Base-by-base conservation (phyloP, 2,329 filamentous ascomycete species). In the Colletotrichum liriopes region DNA sequence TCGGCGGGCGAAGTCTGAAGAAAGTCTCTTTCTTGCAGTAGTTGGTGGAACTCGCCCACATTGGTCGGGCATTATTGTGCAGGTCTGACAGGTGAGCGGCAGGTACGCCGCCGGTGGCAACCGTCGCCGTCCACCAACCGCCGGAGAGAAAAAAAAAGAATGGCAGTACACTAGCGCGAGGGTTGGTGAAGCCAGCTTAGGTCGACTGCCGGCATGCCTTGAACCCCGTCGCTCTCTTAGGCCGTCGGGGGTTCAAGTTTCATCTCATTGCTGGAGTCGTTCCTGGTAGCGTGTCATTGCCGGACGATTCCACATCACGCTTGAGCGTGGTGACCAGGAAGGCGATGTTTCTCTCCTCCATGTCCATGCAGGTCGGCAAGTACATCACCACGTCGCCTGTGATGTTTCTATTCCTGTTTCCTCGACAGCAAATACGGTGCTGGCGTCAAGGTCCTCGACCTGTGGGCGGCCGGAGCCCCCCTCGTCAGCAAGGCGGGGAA, bases 351-450 rank as follows among this genome's bases (percentile, higher is more conserved):
- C 66, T 61, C 55, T 37, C 54, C 55, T 32, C 56, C 35, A 20
- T 32, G 60, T 35, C 49, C 52, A 70, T 64, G 69, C 65, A 59
- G 52, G 58, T n/a, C 64, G 59, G 45, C 45, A 37, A 61, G 66
- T 45, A 37, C 32, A 51, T 62, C 49, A 43, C 26, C 26, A 29
- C 20, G 43, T 56, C 67, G 51, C 52, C 37, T 59, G 62, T n/a
- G 62, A 71, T 73, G 67, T 73, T 73, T 73, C 71, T 73, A 71
- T 65, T 73, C 43, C 58, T 47, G 71, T 73, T 61, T 67, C 41
- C 45, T 51, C 45, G 18, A 52, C 26, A 39, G 47, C 65, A 62
- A 61, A 73, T 62, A 29, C 56, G 32, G 60, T 37, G 51, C 20
- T 35, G 62, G 71, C 71, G 61, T 56, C 71, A 73, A 73, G 41